These are phyloP conservation scores for Trifolium pratense DNA, from an alignment of 306 rosid genomes.

Conservation along the genomic window DNA sequence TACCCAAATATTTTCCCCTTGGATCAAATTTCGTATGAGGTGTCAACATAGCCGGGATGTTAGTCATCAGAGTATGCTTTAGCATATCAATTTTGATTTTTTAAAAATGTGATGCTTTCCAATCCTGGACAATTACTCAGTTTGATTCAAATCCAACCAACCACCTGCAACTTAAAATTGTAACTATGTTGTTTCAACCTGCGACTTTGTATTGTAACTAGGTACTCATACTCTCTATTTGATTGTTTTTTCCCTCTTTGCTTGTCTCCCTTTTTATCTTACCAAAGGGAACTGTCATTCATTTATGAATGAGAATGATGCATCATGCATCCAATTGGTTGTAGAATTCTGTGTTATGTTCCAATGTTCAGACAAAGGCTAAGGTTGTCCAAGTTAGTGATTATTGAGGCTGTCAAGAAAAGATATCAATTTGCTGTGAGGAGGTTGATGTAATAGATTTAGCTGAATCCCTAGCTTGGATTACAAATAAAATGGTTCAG, in stretches of 20 bases:
- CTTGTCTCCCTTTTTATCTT: background rate
- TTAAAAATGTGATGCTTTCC: background rate
- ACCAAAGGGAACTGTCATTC: background rate
- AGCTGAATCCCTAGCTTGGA: background rate
- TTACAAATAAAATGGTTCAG: background rate
- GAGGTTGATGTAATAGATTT: background rate
- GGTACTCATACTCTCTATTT: background rate
- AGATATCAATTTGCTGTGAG: background rate
- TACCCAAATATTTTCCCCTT: constrained; percentile 40
- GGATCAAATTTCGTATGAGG: constrained; percentile 5
- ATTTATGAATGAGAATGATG: too few relatives aligned
- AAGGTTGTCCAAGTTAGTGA: background rate
- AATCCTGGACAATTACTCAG: background rate
- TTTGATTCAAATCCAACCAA: background rate
- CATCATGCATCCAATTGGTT: too few relatives aligned
- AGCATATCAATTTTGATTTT: background rate
- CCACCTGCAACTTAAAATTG: constrained; percentile 4
- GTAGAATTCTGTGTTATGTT: too few relatives aligned
- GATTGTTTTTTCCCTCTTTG: background rate
- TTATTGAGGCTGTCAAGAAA: background rate
- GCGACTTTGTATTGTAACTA: constrained; percentile 25
- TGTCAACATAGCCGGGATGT: background rate
- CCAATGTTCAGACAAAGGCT: too few relatives aligned
- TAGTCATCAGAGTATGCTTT: background rate
- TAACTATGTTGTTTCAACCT: background rate